A percentile compares a stretch with the other conserved stretches of the same genome.
phyloP scores from a whole-genome alignment of 306 rosid genomes.

The Sicyos edulis region DNA sequence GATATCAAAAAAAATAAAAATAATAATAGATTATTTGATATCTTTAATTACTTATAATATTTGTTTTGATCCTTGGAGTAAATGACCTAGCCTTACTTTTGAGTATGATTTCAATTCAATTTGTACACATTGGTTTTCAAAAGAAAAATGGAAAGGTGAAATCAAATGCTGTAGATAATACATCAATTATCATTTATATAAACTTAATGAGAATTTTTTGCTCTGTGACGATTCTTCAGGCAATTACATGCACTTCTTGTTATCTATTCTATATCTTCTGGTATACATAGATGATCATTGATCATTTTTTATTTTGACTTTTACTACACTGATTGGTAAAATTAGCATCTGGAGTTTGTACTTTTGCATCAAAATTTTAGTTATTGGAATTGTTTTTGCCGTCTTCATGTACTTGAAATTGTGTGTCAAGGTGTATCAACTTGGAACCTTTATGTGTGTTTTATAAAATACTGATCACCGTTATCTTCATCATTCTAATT shows the following conservation, averaged over 20 bases:
- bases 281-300: slow-evolving; percentile 6
- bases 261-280: background rate
- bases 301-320: background rate
- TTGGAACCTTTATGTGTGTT: background rate
- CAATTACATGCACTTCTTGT: background rate
- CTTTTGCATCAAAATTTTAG: background rate
- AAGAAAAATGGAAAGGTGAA: background rate
- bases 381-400: background rate
- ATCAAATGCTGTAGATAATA: background rate
- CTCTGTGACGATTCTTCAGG: background rate
- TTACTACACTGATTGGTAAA: background rate
- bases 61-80: background rate
- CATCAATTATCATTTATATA: background rate
- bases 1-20: too few relatives aligned
- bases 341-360: background rate
- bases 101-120: background rate
- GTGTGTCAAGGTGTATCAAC: background rate
- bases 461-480: background rate
- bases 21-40: background rate
- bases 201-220: background rate
- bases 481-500: background rate
- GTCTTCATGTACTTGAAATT: background rate
- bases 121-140: background rate
- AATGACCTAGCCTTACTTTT: background rate
- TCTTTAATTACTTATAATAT: background rate